A percentile compares a stretch with the other conserved stretches of the same genome.
Evolutionary conservation across 352 stramenopile species (phyloP).

Genomic region (Thraustochytrium sp.): DNA sequence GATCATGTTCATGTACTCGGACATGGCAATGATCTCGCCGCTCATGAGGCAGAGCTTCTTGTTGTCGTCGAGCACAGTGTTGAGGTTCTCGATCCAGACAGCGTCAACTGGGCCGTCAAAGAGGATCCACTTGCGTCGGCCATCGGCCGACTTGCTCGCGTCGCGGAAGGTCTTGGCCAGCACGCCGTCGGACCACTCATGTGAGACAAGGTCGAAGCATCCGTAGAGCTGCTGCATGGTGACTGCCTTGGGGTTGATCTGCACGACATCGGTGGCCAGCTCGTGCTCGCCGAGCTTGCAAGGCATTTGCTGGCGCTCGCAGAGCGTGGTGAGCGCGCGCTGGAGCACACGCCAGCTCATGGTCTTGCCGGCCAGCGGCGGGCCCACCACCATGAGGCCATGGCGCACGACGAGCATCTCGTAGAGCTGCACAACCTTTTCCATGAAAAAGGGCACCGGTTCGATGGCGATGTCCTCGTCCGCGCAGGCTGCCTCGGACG

Average conservation of each 20-base stretch:
- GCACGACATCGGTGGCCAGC: conserved; percentile 77
- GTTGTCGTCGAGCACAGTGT: conserved; percentile 90
- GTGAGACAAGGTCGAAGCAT: conserved; percentile 85
- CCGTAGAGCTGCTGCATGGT: conserved; percentile 86
- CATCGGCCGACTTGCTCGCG: conserved; percentile 85
- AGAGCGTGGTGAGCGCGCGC: conserved; percentile 63
- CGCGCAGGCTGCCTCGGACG: conserved; percentile 71
- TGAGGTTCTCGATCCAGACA: conserved; percentile 96
- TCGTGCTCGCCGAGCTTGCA: conserved; percentile 54
- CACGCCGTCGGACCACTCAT: conserved; percentile 89
- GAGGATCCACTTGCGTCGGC: conserved; percentile 86
- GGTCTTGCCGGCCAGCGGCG: conserved; percentile 82
- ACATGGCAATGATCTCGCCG: conserved; percentile 91
- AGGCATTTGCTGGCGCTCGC: conserved; percentile 58
- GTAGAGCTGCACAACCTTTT: conserved; percentile 91
- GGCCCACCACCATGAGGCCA: conserved; percentile 90
- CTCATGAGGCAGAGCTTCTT: conserved; percentile 89
- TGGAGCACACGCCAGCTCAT: conserved; percentile 79
- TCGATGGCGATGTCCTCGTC: conserved; percentile 73
- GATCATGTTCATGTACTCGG: conserved; percentile 91
- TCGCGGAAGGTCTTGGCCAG: conserved; percentile 87
- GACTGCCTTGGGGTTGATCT: conserved; percentile 88
- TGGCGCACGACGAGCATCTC: conserved; percentile 89
- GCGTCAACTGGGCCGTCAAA: conserved; percentile 88
- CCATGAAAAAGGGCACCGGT: conserved; percentile 58